A percentile compares a stretch with the other conserved stretches of the same genome.
These are phyloP conservation scores for Pachysandra terminalis DNA, from an alignment of 164 flowering plant genomes.

Conservation along the genomic window DNA sequence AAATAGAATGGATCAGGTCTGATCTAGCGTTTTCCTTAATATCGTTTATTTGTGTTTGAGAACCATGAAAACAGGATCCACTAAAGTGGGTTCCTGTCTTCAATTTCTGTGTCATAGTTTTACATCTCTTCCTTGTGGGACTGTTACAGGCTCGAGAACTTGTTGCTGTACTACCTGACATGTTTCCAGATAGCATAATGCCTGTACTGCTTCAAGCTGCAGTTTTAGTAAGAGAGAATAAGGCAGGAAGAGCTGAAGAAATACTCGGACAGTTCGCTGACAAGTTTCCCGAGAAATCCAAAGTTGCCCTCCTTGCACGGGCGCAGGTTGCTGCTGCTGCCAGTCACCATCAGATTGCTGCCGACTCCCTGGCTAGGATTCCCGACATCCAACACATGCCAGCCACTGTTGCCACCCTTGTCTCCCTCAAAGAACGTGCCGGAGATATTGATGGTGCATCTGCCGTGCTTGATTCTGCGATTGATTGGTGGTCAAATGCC, in stretches of 20 bases:
- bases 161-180: constrained; percentile 49
- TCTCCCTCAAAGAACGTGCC: constrained; percentile 74
- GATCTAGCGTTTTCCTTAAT: not conserved
- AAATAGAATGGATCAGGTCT: constrained; percentile 79
- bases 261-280: constrained; percentile 57
- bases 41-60: not conserved
- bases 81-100: not conserved
- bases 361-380: constrained; percentile 71
- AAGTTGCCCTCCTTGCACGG: constrained; percentile 59
- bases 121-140: not conserved
- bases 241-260: constrained; percentile 84
- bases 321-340: constrained; percentile 94
- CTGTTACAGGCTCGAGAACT: constrained; percentile 79
- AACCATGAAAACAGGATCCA: not conserved
- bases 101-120: not conserved
- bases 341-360: constrained; percentile 69
- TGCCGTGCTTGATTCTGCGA: constrained; percentile 68
- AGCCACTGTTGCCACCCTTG: constrained; percentile 87
- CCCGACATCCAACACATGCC: constrained; percentile 94
- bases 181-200: constrained; percentile 63
- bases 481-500: constrained; percentile 74
- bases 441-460: constrained; percentile 82
- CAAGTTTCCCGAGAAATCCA: constrained; percentile 59
- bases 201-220: constrained; percentile 87
- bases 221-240: constrained; percentile 79